Evolutionary conservation across 495 filamentous ascomycete genomes (phyloP).

Genomic region (Tuber indicum): DNA sequence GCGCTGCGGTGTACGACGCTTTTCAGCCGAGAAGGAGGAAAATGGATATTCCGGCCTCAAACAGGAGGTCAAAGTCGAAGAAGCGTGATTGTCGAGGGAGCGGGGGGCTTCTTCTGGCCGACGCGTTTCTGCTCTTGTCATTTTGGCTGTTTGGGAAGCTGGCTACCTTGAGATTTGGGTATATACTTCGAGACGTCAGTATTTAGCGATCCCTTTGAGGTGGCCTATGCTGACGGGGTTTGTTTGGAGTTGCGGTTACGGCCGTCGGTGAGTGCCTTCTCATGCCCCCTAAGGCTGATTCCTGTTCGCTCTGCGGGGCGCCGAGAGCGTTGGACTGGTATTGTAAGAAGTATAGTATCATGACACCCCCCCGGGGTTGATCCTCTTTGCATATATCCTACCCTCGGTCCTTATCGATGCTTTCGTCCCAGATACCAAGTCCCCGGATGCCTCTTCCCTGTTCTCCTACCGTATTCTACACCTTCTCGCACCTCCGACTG

Average conservation of each 20-base stretch:
- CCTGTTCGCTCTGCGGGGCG: neutral
- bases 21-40: constrained; percentile 1
- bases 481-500: constrained; percentile 1
- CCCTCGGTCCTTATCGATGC: constrained; percentile 33
- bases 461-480: constrained; percentile 9
- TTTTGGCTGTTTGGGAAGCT: constrained; percentile 40
- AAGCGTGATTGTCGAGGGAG: neutral
- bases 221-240: neutral
- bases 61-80: neutral
- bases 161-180: constrained; percentile 37
- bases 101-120: neutral
- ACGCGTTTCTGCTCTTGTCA: constrained; percentile 20
- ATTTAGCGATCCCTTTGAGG: neutral
- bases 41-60: constrained; percentile 1
- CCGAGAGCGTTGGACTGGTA: neutral
- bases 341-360: constrained; percentile 23
- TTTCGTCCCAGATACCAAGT: constrained; percentile 36
- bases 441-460: constrained; percentile 19
- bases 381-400: constrained; percentile 38
- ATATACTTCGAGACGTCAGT: neutral
- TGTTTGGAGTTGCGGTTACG: constrained; percentile 29
- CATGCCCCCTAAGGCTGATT: neutral
- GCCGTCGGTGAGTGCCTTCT: constrained; percentile 26
- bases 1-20: constrained; percentile 7
- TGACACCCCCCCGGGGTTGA: constrained; percentile 35